Evolutionary conservation across 2,329 filamentous ascomycete species (phyloP).

Genomic region (Hortaea sp.): DNA sequence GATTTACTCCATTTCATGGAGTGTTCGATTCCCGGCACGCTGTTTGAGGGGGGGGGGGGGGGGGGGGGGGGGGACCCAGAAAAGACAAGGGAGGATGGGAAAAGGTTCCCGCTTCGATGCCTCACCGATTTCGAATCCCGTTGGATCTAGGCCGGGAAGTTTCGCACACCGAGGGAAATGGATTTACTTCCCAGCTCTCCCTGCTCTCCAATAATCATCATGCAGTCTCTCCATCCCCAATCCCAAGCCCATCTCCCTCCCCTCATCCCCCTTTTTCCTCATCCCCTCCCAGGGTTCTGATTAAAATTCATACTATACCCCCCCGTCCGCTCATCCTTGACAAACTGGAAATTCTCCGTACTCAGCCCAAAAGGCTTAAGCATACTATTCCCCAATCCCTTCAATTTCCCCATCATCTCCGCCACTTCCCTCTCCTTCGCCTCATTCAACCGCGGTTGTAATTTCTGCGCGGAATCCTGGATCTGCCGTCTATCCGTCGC

Average conservation of each 20-base stretch:
- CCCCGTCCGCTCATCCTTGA: slow-evolving; percentile 78
- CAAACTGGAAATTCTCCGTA: slow-evolving; percentile 90
- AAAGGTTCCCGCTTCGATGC: no score
- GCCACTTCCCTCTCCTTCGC: slow-evolving; percentile 81
- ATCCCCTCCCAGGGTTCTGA: slow-evolving; percentile 23
- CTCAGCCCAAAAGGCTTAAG: slow-evolving; percentile 88
- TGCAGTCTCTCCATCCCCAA: not conserved
- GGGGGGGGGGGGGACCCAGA: no score
- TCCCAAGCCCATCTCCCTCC: not conserved
- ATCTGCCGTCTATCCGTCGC: slow-evolving; percentile 59
- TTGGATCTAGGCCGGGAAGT: no score
- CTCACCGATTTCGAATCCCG: no score
- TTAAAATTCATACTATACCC: slow-evolving; percentile 92
- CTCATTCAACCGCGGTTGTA: slow-evolving; percentile 61
- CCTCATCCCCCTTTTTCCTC: not conserved
- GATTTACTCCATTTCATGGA: no score
- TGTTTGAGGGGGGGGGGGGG: no score
- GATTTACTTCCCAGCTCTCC: no score
- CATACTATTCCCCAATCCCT: slow-evolving; percentile 82
- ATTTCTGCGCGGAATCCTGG: slow-evolving; percentile 49
- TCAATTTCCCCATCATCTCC: slow-evolving; percentile 97
- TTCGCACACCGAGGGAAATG: no score
- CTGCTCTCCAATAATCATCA: not conserved
- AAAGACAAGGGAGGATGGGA: no score
- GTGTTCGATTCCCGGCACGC: no score